Evolutionary conservation across 305 asterid genomes (phyloP), one percentile per base, ranked within the genome.

Genomic region (Rubia tinctorum): DNA sequence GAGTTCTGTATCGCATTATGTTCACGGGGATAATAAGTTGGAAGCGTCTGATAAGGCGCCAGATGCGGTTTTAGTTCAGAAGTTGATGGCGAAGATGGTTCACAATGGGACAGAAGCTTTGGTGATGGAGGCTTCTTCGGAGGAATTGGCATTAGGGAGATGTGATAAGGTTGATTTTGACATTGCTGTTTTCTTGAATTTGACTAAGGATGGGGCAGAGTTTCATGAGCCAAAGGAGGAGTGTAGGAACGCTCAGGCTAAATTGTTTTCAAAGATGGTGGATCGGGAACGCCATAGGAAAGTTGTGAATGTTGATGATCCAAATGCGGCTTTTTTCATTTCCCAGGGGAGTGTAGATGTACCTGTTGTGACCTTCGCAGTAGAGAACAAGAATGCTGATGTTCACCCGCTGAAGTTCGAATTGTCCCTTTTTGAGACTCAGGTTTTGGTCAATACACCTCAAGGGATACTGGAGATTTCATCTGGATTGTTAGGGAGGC

Each of bases 401-500:
- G 95, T 92, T 44, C 91, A 90, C 79, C 89, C 97, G 14, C 80
- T 92, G 73, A 92, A 87, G 81, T 92, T 85, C 69, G 98, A 92
- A 69, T 75, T 95, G 42, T 89, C 98, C 61, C 86, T 95, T 53
- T 95, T 95, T 75, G 99, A 95, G 88, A 95, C 97, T 17, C 95
- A 89, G 84, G 96, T 92, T 59, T 84, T 92, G 86, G 97, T 95
- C 13, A 88, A 92, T 68, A 92, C 99, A 7, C 98, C 99, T 68
- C 86, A 86, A 23, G 98, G 99, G 25, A 89, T 94, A 69, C 73
- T 94, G 89, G 99, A 94, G 77, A 94, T 94, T 67, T 92, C 98
- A 0, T 95, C 98, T 0, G 98, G 99, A 64, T 81, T 92, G 40
- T 97, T 95, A n/a, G 98, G 97, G 73, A 88, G 97, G 89, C 96